Evolutionary conservation across 1,139 yeast genomes (phyloP), one percentile per base, ranked within the genome.

Genomic region (Debaryomyces subglobosus): DNA sequence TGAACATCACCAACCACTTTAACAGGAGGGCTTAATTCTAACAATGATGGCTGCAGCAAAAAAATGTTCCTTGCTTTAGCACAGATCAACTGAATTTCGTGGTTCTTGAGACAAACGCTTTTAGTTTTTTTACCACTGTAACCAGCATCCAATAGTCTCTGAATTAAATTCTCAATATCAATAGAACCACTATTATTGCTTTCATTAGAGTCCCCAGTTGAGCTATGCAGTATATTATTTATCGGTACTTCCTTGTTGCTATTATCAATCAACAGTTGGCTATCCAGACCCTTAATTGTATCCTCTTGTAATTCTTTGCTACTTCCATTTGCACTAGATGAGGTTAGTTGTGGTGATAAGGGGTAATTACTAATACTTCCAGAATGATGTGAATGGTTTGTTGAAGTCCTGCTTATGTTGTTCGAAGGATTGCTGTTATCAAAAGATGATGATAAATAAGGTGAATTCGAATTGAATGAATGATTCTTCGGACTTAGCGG

Each of bases 61-160:
- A 90, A 87, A 18, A 88, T 77, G 50, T 84, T 83, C 48, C 95
- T 72, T 2, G 90, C 50, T 37, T 84, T 82, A 23, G 89, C 81
- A 68, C 99, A 94, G 44, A 94, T 85, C 56, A 84, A 77, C 43
- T 90, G 89, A 56, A 94, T 92, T 64, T 94, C 99, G 10, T 86
- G 77, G 65, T 86, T 89, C 62, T 94, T 94, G 50, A 94, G 72
- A 66, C 97, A 91, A 41, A 94, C 89, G 49, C 84, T 84, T 63
- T 92, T 89, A 7, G 97, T 89, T 59, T 96, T 79, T 65, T 94
- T 92, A 12, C 97, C 98, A 23, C 92, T 81, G 67, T 94, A 94
- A 5, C 99, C 99, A 0, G 97, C 97, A 68, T 94, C 99, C 53
- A 94, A 76, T 53, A 94, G 74, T 59, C 96, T 74, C 69, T 91